These are phyloP conservation scores for Rubia tinctorum DNA, from an alignment of 305 asterid genomes.

Conservation along the genomic window DNA sequence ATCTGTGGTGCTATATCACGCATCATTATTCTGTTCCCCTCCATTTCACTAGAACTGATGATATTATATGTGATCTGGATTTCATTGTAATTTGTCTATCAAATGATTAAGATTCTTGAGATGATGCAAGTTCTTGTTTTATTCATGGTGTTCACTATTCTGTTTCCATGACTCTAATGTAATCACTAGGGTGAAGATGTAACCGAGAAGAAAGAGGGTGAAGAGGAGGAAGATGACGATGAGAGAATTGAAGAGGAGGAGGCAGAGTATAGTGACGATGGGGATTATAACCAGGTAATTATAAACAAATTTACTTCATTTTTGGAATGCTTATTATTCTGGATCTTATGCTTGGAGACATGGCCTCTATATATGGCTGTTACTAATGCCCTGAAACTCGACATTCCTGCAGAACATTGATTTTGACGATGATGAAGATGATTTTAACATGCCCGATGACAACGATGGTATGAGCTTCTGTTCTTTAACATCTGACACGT, in stretches of 20 bases:
- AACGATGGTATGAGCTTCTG: slow-evolving; percentile 36
- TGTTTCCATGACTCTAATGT: slow-evolving; percentile 6
- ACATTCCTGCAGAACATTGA: slow-evolving; percentile 39
- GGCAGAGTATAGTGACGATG: slow-evolving; percentile 52
- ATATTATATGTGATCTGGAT: background rate
- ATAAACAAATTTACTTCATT: background rate
- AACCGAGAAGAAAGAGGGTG: slow-evolving; percentile 44
- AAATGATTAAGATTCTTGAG: background rate
- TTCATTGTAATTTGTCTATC: background rate
- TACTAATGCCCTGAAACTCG: slow-evolving; percentile 15
- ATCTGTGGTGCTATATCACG: background rate
- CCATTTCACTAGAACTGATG: background rate
- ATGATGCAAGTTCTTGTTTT: background rate
- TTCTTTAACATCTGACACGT: background rate
- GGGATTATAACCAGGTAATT: slow-evolving; percentile 63
- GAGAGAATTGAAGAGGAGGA: slow-evolving; percentile 43
- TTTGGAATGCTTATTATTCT: background rate
- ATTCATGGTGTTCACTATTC: background rate
- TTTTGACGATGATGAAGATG: slow-evolving; percentile 81
- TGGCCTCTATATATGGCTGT: background rate
- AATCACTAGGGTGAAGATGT: slow-evolving; percentile 43
- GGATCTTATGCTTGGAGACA: background rate
- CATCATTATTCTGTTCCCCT: background rate
- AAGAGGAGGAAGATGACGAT: slow-evolving; percentile 48
- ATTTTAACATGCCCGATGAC: slow-evolving; percentile 56